Evolutionary conservation across 2,329 filamentous ascomycete genomes (phyloP), one percentile per base, ranked within the genome.

Genomic region (Cladobotryum protrusum): DNA sequence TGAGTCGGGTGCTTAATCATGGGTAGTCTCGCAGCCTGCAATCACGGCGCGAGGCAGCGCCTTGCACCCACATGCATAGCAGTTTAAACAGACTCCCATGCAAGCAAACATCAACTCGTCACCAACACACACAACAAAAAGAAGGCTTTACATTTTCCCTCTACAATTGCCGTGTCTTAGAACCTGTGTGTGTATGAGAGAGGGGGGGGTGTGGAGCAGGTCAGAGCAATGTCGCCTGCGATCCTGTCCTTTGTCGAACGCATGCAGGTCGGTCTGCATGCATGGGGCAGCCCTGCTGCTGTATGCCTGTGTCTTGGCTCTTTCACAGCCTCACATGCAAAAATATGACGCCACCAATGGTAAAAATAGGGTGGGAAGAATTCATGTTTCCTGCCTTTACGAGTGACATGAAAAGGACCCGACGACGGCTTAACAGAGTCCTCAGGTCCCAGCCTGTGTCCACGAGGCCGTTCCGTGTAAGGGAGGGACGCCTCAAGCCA

Each of bases 91-190:
- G 49, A 29, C 24, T 29, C 24, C 24, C 41, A 47, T 51, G 45
- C 49, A 45, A 8, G 40, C 44, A 51, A 48, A 40, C 45, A 47
- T 33, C 49, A 39, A 40, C 35, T 44, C 9, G 49, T 47, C 49
- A 47, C 49, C 44, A 51, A 47, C 40, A 32, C 19, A 33, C 19
- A 24, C 24, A 29, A 4, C 14, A 13, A 15, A 14, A 11, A 14
- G 43, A 43, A 40, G 45, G 15, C 35, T 40, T 35, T 20, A 15
- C 15, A 6, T 18, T 41, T 33, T 41, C 45, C 29, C 40, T 40
- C 47, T 45, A n/a, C 49, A 45, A 51, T 45, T 47, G 40, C 41
- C 41, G 45, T 51, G 49, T 47, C 49, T 37, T 13, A 24, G 18
- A 42, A 20, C n/a, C n/a, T n/a, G n/a, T 29, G 34, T 40, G 5